phyloP scores from a whole-genome alignment of 2,329 filamentous ascomycete genomes.

The Colletotrichum ledebouriae region DNA sequence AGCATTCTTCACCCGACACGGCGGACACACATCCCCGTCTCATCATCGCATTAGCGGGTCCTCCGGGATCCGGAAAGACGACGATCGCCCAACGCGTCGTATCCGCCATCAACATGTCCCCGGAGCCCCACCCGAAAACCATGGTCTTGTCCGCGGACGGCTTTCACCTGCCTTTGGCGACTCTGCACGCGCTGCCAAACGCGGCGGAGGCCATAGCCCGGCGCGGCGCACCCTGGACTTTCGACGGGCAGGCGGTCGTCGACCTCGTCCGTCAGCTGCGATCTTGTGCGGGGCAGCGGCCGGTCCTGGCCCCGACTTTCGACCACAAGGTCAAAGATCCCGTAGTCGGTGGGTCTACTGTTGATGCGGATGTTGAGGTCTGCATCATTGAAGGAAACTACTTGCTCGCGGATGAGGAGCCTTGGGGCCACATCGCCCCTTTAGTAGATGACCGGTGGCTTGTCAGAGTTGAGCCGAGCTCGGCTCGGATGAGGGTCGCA shows the following conservation, averaged over 20 bases:
- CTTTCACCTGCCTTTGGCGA: slow-evolving; percentile 48
- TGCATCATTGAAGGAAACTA: slow-evolving; percentile 65
- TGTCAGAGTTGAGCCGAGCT: slow-evolving; percentile 45
- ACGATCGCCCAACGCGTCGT: slow-evolving; percentile 47
- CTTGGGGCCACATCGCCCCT: slow-evolving; percentile 58
- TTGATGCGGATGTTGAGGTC: slow-evolving; percentile 26
- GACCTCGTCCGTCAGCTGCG: slow-evolving; percentile 44
- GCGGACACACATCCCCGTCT: slow-evolving; percentile 40
- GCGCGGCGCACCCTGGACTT: slow-evolving; percentile 51
- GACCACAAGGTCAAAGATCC: slow-evolving; percentile 66
- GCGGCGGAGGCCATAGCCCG: slow-evolving; percentile 46
- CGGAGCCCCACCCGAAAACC: slow-evolving; percentile 25
- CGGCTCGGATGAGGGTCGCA: slow-evolving; percentile 46
- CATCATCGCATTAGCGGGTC: slow-evolving; percentile 50
- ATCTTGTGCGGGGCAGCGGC: slow-evolving; percentile 35
- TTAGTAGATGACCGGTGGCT: slow-evolving; percentile 61
- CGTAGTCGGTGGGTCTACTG: slow-evolving; percentile 39
- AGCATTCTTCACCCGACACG: not conserved
- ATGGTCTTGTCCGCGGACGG: slow-evolving; percentile 46
- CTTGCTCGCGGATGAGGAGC: slow-evolving; percentile 58
- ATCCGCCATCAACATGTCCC: slow-evolving; percentile 22
- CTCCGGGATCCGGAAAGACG: slow-evolving; percentile 51
- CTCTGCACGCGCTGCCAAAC: slow-evolving; percentile 44
- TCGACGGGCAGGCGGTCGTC: slow-evolving; percentile 47
- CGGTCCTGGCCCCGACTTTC: slow-evolving; percentile 58